Base-by-base conservation (phyloP, 768 basidiomycete genomes). In the Boletus vinaceobasis region DNA sequence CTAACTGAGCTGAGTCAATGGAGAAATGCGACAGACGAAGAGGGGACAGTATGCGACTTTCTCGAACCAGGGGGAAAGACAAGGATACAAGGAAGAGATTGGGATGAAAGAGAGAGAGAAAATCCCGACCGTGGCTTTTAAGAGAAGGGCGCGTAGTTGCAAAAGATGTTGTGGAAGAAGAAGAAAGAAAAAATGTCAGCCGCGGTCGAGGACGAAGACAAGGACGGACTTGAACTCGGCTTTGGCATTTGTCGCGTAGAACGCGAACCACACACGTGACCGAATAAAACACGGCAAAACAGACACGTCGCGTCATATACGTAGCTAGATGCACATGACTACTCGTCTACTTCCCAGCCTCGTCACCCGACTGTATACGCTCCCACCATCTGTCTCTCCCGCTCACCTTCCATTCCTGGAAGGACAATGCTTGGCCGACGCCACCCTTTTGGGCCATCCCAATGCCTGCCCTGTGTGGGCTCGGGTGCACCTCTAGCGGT, bases 401-500 rank as follows among this genome's bases (percentile, higher is more conserved):
- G 14, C n/a, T 6, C 5, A 17, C 42, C 29, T 70, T 75, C 77
- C 79, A 78, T 51, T 71, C 65, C 31, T 47, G 52, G 44, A 56
- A 44, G 17, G 68, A 50, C 55, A 26, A 31, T 9, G 27, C 1
- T 6, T 15, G 8, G 9, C 13, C 13, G 23, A 27, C 15, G 29
- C 7, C 19, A 21, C 8, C 26, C 42, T 60, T 61, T 43, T 60
- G 59, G 43, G 67, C 69, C 61, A 76, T 72, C 3, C 87, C 88
- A 40, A 89, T 71, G 1, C 87, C 86, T 13, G 79, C 77, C 43
- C 86, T 73, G 52, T 77, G 68, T 33, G 67, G 48, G 19, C 61
- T 79, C 2, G 72, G 55, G 37, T 66, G 77, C 6, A 82, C 71
- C 59, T 82, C 74, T 7, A 88, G 67, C 2, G 87, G 87, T 27